phyloP scores from a whole-genome alignment of 352 stramenopile genomes.

The Phytophthora fragariae region DNA sequence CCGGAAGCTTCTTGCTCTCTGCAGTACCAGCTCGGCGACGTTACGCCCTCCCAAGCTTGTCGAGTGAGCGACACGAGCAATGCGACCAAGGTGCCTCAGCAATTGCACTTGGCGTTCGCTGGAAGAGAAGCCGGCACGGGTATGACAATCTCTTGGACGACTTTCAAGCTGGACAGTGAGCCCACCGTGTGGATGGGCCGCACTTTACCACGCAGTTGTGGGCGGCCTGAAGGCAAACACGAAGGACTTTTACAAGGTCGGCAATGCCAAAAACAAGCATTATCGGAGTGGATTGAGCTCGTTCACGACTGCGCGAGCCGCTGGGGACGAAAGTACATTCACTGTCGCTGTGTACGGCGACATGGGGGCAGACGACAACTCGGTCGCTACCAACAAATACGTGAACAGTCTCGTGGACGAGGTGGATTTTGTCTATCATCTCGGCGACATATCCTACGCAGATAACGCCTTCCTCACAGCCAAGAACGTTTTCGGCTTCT shows the following conservation, averaged over 20 bases:
- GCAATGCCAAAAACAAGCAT: not conserved
- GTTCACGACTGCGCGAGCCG: not conserved
- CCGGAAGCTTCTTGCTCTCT: slow-evolving; percentile 42
- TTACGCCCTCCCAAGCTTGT: slow-evolving; percentile 55
- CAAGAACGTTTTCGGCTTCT: slow-evolving; percentile 35
- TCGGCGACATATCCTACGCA: slow-evolving; percentile 45
- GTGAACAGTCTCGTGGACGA: slow-evolving; percentile 35
- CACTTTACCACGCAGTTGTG: not conserved
- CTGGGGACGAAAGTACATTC: slow-evolving; percentile 16
- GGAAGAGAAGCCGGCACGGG: slow-evolving; percentile 38
- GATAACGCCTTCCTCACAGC: slow-evolving; percentile 37
- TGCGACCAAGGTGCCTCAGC: slow-evolving; percentile 43
- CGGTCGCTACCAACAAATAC: slow-evolving; percentile 42
- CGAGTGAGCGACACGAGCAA: slow-evolving; percentile 40
- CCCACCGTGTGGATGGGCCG: slow-evolving; percentile 42
- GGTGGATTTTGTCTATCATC: slow-evolving; percentile 45
- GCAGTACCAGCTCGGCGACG: slow-evolving; percentile 55
- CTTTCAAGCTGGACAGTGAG: slow-evolving; percentile 27
- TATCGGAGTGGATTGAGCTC: not conserved
- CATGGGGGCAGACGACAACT: slow-evolving; percentile 37
- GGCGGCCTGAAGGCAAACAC: not conserved
- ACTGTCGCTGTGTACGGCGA: slow-evolving; percentile 40
- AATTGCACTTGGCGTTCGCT: slow-evolving; percentile 57
- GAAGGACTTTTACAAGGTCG: not conserved
- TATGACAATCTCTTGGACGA: slow-evolving; percentile 52